Evolutionary conservation across 1,284 basidiomycete genomes (phyloP), one percentile per base, ranked within the genome.

Genomic region (Naganishia sp.): DNA sequence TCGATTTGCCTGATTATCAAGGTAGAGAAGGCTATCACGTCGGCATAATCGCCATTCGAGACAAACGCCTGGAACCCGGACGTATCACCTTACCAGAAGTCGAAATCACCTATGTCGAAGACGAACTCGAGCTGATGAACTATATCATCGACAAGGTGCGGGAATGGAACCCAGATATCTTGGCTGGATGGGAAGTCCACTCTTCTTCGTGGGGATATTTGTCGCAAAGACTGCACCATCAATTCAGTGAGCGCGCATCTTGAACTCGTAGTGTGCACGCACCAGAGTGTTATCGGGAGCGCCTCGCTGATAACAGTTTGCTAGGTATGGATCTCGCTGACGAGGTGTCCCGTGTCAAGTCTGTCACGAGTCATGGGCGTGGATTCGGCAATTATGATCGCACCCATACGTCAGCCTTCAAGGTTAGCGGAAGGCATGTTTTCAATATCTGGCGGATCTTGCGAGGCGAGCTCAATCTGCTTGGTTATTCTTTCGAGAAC

Each of bases 401-500:
- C 64, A 85, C 86, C 64, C 89, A 90, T 69, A 87, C 88, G 1
- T 90, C 93, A 0, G 90, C 88, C 1, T 88, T 99, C 76, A 88
- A 88, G 71, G 87, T 95, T 44, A 83, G 85, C 11, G 95, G 95
- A 0, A 85, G 95, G 10, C 94, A 98, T 75, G 88, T 94, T 42
- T 82, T 99, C 56, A 96, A 97, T 72, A 81, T 94, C 15, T 97
- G 94, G 94, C 84, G 94, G 55, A 86, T 97, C 64, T 90, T 98
- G 84, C 87, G 92, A 39, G 86, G 87, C 1, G 94, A 98, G 72
- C 85, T 90, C 64, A 87, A 84, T 9, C 81, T 98, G 65, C 86
- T 85, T 48, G 86, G 86, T 66, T 94, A 98, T 77, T 88, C 90
- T 0, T 90, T 97, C 70, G 95, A 98, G 80, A 94, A 95, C 73